These are phyloP conservation scores for Brassica incana DNA, from an alignment of 345 rosid species.

Conservation along the genomic window DNA sequence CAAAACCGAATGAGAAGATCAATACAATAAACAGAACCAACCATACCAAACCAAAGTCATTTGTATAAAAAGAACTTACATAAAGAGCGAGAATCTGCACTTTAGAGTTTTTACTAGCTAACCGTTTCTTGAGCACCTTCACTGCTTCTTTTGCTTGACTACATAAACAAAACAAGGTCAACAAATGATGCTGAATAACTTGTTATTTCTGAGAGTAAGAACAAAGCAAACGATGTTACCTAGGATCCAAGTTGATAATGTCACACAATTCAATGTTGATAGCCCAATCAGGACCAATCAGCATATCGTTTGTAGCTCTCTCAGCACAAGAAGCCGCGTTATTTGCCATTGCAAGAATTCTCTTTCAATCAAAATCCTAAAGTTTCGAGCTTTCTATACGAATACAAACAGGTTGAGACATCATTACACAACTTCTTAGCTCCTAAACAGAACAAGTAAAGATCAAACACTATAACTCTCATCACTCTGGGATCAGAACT, in stretches of 20 bases:
- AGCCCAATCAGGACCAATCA: constrained; percentile 97
- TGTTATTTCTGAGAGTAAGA: neutral
- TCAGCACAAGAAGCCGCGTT: constrained; percentile 80
- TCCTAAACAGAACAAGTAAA: constrained; percentile 2
- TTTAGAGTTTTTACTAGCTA: constrained; percentile 80
- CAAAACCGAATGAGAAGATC: neutral
- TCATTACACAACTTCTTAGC: neutral
- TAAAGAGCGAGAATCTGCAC: constrained; percentile 82
- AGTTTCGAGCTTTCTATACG: constrained; percentile 3
- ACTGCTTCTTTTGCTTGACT: constrained; percentile 91
- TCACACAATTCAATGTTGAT: constrained; percentile 90
- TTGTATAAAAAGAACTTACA: constrained; percentile 50
- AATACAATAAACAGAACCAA: neutral
- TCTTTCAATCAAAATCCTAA: constrained; percentile 16
- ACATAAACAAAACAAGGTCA: neutral
- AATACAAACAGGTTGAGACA: neutral
- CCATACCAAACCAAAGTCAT: constrained; percentile 42
- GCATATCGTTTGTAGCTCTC: constrained; percentile 86
- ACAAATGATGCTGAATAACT: neutral
- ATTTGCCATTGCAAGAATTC: constrained; percentile 52
- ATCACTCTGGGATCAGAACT: constrained; percentile 8
- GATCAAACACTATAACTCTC: constrained; percentile 1
- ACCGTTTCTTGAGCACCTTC: constrained; percentile 74
- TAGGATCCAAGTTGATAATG: constrained; percentile 80
- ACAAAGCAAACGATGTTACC: neutral